Conservation (phyloP, 257 asterid species). For the Prunella vulgaris region DNA sequence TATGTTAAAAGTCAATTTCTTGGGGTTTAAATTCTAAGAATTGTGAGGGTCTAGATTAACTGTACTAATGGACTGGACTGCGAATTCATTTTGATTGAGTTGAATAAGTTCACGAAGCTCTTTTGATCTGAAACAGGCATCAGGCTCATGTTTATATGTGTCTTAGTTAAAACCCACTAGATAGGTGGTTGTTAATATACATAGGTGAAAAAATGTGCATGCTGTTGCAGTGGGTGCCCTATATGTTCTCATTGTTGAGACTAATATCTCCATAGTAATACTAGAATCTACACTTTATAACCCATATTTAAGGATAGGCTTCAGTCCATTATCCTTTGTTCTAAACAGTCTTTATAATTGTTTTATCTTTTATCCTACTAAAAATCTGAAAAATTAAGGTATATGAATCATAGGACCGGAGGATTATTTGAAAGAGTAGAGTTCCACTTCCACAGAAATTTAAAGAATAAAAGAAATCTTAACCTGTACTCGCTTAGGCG, state of each 20-base stretch:
- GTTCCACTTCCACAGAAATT: background rate
- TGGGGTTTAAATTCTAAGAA: background rate
- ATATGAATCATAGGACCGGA: background rate
- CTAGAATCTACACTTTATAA: background rate
- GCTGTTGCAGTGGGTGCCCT: too few species aligned
- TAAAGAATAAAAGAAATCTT: background rate
- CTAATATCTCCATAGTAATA: background rate
- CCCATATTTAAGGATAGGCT: background rate
- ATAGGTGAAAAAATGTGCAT: too few species aligned
- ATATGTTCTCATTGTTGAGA: background rate
- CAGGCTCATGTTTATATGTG: background rate
- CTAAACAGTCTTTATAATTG: background rate
- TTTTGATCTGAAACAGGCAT: background rate
- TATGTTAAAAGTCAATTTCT: background rate
- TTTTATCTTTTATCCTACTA: background rate
- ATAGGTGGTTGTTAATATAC: too few species aligned
- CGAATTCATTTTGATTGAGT: background rate
- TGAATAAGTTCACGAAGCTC: conserved; percentile 1
- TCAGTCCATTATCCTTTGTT: background rate
- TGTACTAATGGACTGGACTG: background rate
- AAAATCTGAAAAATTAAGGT: background rate
- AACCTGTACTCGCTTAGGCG: background rate
- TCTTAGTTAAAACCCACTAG: too few species aligned
- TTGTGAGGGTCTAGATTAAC: background rate
- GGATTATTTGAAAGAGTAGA: background rate